Conservation (phyloP, 768 basidiomycete species). For the Boletus rubropictus region DNA sequence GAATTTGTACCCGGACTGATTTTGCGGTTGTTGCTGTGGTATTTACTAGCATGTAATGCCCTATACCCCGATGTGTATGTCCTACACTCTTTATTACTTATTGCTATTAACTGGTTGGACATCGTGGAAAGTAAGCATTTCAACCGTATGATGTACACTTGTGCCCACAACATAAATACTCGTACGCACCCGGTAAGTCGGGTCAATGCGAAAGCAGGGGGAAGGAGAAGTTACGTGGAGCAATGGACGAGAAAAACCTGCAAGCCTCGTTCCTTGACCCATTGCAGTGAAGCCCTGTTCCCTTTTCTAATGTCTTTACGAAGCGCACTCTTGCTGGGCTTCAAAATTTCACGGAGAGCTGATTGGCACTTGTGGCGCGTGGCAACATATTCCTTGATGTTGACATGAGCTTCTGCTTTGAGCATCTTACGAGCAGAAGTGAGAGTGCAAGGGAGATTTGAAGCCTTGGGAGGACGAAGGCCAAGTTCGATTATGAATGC, state of each 20-base stretch:
- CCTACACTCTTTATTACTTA: conserved; percentile 3
- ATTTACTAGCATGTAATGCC: conserved; percentile 14
- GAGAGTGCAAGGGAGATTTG: conserved; percentile 50
- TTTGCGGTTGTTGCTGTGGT: conserved; percentile 1
- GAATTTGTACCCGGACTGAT: not conserved
- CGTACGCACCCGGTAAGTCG: not conserved
- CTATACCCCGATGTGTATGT: conserved; percentile 17
- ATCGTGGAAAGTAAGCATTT: not conserved
- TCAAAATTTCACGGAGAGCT: conserved; percentile 56
- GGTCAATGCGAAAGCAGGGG: not conserved
- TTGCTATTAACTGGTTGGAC: not conserved
- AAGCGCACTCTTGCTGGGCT: conserved; percentile 55
- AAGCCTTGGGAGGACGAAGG: conserved; percentile 38
- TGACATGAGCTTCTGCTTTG: conserved; percentile 62
- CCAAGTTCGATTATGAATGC: conserved; percentile 77
- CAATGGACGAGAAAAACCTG: conserved; percentile 58
- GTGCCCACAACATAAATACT: not conserved
- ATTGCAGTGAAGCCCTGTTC: conserved; percentile 41
- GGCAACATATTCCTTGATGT: conserved; percentile 68
- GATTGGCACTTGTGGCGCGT: conserved; percentile 57
- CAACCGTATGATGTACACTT: not conserved
- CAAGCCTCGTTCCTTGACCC: conserved; percentile 61
- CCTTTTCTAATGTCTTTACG: conserved; percentile 54
- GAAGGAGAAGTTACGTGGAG: conserved; percentile 27
- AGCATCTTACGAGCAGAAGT: conserved; percentile 63